Conservation (phyloP, 2,329 filamentous ascomycete species). For the Exophiala alcalophila region DNA sequence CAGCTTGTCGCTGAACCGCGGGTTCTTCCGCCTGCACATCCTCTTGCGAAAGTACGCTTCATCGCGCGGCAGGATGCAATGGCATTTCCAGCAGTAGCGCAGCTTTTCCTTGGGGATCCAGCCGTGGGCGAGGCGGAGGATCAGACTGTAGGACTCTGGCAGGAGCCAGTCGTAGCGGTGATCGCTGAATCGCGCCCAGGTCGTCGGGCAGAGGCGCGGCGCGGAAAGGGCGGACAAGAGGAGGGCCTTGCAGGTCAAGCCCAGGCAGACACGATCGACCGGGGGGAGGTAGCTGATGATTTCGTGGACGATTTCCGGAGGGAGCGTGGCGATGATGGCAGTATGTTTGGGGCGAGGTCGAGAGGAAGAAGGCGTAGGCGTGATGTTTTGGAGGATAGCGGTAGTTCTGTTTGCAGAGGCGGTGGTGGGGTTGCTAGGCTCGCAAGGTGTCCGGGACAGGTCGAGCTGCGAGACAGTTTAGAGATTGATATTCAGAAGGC, state of each 20-base stretch:
- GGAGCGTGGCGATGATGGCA: constrained; percentile 11
- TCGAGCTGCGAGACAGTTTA: no score
- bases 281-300: constrained; percentile 26
- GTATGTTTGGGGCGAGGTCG: no score
- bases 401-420: background rate
- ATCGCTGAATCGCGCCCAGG: constrained; percentile 16
- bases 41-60: constrained; percentile 19
- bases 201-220: constrained; percentile 12
- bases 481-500: no score
- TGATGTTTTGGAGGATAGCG: no score
- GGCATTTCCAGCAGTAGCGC: constrained; percentile 27
- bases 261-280: constrained; percentile 30
- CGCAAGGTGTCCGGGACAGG: no score
- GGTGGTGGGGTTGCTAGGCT: no score
- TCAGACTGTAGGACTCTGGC: constrained; percentile 19
- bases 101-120: constrained; percentile 26
- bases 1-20: constrained; percentile 18
- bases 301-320: constrained; percentile 24
- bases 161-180: constrained; percentile 14
- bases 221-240: constrained; percentile 17
- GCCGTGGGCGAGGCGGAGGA: constrained; percentile 27
- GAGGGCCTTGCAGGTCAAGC: constrained; percentile 28
- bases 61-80: constrained; percentile 25
- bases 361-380: no score
- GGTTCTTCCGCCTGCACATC: constrained; percentile 18